phyloP scores from a whole-genome alignment of 1,284 basidiomycete genomes.

The Cryptococcus sp. region DNA sequence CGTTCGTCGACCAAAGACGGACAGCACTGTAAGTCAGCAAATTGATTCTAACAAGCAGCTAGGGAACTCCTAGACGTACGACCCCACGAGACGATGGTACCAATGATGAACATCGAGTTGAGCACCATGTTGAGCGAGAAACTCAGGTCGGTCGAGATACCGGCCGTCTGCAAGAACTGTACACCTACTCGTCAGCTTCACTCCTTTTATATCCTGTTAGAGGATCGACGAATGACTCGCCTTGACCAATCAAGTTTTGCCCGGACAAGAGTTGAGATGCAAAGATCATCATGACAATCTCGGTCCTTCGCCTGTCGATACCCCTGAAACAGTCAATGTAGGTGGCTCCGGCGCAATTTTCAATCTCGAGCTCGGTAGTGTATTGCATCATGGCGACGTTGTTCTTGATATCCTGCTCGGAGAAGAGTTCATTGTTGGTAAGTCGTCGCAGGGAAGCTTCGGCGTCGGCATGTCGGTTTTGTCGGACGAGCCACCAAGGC shows the following conservation, averaged over 20 bases:
- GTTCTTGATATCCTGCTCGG: constrained; percentile 22
- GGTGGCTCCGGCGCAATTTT: constrained; percentile 22
- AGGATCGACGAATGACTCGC: no score
- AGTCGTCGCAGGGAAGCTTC: constrained; percentile 14
- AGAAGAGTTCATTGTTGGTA: constrained; percentile 8
- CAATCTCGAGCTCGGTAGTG: constrained; percentile 25
- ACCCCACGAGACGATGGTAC: constrained; percentile 37
- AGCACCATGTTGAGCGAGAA: constrained; percentile 12
- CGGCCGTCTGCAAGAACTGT: constrained; percentile 8
- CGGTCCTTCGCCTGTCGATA: constrained; percentile 43
- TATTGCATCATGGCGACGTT: constrained; percentile 19
- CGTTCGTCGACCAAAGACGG: constrained; percentile 8
- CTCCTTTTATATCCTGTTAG: constrained; percentile 13
- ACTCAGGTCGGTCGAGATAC: constrained; percentile 21
- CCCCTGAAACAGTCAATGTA: constrained; percentile 47
- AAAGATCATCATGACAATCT: constrained; percentile 26
- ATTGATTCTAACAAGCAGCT: no score
- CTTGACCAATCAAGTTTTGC: constrained; percentile 25
- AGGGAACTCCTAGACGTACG: no score
- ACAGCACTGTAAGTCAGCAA: constrained; percentile 17
- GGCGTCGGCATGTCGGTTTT: constrained; percentile 47
- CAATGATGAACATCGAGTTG: constrained; percentile 6
- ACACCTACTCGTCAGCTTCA: not conserved
- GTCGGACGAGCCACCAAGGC: constrained; percentile 50
- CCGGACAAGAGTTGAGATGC: constrained; percentile 1